phyloP scores from a whole-genome alignment of 176 grass and related monocot species.

The Calamus simplicifolius region DNA sequence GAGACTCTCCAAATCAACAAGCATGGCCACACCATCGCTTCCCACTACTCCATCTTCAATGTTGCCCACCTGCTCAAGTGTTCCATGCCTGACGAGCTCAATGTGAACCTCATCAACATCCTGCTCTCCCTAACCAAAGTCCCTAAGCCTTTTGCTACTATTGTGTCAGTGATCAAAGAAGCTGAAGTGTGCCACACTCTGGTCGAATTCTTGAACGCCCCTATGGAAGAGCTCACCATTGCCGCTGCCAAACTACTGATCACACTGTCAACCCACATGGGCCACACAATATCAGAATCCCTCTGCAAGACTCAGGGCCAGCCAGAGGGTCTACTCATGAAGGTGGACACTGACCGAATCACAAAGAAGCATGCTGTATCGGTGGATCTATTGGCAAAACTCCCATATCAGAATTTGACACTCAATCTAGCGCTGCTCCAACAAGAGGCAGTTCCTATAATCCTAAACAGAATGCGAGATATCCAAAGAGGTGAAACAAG shows the following conservation, averaged over 20 bases:
- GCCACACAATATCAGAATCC: constrained; percentile 61
- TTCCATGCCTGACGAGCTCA: constrained; percentile 55
- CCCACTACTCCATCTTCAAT: constrained; percentile 90
- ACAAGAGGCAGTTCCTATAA: constrained; percentile 21
- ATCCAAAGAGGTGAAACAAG: constrained; percentile 51
- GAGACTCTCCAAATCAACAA: constrained; percentile 57
- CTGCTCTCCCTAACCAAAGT: constrained; percentile 39
- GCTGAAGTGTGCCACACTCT: constrained; percentile 37
- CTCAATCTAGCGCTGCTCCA: constrained; percentile 62
- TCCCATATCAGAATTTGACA: constrained; percentile 52
- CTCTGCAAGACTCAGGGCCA: constrained; percentile 60
- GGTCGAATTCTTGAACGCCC: constrained; percentile 45
- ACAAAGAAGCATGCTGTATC: constrained; percentile 58
- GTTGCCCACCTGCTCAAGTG: constrained; percentile 70
- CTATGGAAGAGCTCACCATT: constrained; percentile 38
- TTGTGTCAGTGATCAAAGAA: constrained; percentile 72
- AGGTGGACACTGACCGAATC: constrained; percentile 31
- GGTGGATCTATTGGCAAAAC: constrained; percentile 46
- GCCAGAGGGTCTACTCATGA: constrained; percentile 46
- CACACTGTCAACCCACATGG: constrained; percentile 42
- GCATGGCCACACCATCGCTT: constrained; percentile 77
- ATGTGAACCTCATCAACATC: constrained; percentile 52
- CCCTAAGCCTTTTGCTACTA: constrained; percentile 42
- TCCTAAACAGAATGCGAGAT: constrained; percentile 58
- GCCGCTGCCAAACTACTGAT: constrained; percentile 51